Evolutionary conservation across 805 yeast genomes (phyloP), one percentile per base, ranked within the genome.

Genomic region (Teunomyces tritomae): DNA sequence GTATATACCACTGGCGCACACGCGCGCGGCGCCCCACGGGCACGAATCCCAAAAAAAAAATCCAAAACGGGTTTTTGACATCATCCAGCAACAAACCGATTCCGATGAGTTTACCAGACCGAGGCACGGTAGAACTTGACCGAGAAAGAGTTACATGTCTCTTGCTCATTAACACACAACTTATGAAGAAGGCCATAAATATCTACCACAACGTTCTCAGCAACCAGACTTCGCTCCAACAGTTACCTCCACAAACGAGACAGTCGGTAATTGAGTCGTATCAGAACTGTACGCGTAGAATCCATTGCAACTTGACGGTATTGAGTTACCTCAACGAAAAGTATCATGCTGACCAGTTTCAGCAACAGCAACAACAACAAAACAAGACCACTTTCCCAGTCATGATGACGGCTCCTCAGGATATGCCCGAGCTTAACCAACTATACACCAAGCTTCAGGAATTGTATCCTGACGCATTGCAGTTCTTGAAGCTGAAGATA

Each of bases 391-490:
- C 62, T 59, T 73, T 73, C 47, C 85, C 85, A 2, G 71, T 75
- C 28, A 76, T 80, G 35, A 70, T 79, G 49, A 65, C 78, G 1
- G 76, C 85, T 4, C 84, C 84, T 6, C 73, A 73, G 3, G 83
- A 78, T 39, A 68, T 79, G 65, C 82, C 83, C 0, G 84, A 79
- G 53, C 64, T 80, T 37, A 64, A 65, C 44, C 75, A 70, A 33
- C 68, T 75, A 35, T 80, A 80, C 58, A 66, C 67, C n/a, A 65
- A 69, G 43, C 62, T 76, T 26, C 78, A 75, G 54, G 75, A 74
- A 45, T 57, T 80, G 32, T 80, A 79, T 51, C 83, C 83, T 0
- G 84, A 80, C 49, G 81, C 82, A 1, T 59, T 74, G n/a, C 76
- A 70, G 47, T 67, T 63, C 42, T 57, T 73, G 45, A 74, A 67